Evolutionary conservation across 345 rosid species (phyloP), one percentile per base, ranked within the genome.

Genomic region (Brassica incana): DNA sequence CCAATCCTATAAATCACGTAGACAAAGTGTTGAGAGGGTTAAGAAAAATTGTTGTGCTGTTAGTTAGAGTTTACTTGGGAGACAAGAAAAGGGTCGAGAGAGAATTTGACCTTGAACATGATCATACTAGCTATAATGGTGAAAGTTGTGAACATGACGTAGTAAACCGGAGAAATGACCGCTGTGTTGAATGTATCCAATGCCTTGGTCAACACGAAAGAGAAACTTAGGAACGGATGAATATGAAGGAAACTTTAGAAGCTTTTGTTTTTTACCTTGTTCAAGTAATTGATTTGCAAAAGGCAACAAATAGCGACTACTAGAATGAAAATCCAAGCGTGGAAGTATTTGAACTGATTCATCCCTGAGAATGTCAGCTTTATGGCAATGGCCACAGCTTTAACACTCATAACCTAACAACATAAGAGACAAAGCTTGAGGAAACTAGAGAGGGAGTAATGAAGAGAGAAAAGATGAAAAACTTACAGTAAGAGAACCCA

Each of bases 101-200:
- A 52, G 11, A 50, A 1, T n/a, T 20, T 61, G 78, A 90, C 98
- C 98, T 95, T 95, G 83, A 95, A 95, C 99, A 92, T 95, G 82
- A 92, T 91, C 87, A 90, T 87, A 81, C 98, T 95, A 77, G 99
- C 99, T 74, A 92, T 52, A 58, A 92, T 95, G 64, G 99, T 95
- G 77, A 95, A 79, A 6, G 90, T 81, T 33, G 99, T 92, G 78
- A 95, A 95, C 92, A 89, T 89, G 65, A 95, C 98, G 61, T 91
- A 92, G 86, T 92, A 95, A 20, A 91, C 90, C 30, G 99, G 99
- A 74, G 98, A 95, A 25, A 95, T 81, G 66, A 95, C 95, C 12
- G 99, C 92, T 2, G 99, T 91, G 52, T 95, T 95, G 84, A 88
- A 92, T 72, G 92, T 91, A 84, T 95, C 99, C 66, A 95, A 83